Evolutionary conservation across 2,329 filamentous ascomycete species (phyloP).

Genomic region (Cylindrodendrum hubeiense): DNA sequence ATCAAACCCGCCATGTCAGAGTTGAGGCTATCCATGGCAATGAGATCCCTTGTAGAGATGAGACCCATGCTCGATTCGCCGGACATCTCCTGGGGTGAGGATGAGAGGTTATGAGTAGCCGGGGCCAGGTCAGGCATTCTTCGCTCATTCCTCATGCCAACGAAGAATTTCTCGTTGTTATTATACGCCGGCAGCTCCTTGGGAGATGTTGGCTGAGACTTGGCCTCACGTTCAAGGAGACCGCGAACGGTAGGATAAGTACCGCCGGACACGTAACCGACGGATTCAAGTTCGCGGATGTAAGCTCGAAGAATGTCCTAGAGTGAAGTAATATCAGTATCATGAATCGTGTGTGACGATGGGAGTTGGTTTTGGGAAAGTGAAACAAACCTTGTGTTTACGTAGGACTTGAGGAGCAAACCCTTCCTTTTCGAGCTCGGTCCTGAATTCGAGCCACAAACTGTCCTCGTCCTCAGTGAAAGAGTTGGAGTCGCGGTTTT

Average conservation of each 20-base stretch:
- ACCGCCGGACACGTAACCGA: slow-evolving; percentile 56
- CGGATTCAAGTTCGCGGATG: slow-evolving; percentile 69
- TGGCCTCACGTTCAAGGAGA: slow-evolving; percentile 61
- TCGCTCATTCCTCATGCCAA: slow-evolving; percentile 54
- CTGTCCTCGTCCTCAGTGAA: slow-evolving; percentile 61
- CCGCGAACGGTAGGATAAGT: slow-evolving; percentile 64
- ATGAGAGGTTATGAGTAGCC: slow-evolving; percentile 47
- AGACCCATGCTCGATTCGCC: slow-evolving; percentile 55
- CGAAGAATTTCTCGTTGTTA: slow-evolving; percentile 57
- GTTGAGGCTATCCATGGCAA: slow-evolving; percentile 60
- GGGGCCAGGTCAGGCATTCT: slow-evolving; percentile 50
- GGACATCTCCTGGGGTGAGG: slow-evolving; percentile 54
- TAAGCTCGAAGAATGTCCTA: slow-evolving; percentile 72
- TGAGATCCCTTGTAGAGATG: slow-evolving; percentile 67
- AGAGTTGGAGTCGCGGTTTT: slow-evolving; percentile 54
- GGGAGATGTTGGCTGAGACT: slow-evolving; percentile 45
- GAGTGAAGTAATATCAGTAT: slow-evolving; percentile 11
- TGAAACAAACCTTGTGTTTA: slow-evolving; percentile 66
- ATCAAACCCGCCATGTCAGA: slow-evolving; percentile 57
- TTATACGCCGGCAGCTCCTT: slow-evolving; percentile 52
- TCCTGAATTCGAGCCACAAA: slow-evolving; percentile 69
- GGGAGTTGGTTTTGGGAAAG: slow-evolving; percentile 1
- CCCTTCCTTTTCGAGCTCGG: slow-evolving; percentile 69
- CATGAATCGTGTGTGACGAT: slow-evolving; percentile 6
- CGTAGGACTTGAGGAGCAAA: slow-evolving; percentile 67